Conservation (phyloP, 2,329 filamentous ascomycete species). For the Ceratocystis colombiana region DNA sequence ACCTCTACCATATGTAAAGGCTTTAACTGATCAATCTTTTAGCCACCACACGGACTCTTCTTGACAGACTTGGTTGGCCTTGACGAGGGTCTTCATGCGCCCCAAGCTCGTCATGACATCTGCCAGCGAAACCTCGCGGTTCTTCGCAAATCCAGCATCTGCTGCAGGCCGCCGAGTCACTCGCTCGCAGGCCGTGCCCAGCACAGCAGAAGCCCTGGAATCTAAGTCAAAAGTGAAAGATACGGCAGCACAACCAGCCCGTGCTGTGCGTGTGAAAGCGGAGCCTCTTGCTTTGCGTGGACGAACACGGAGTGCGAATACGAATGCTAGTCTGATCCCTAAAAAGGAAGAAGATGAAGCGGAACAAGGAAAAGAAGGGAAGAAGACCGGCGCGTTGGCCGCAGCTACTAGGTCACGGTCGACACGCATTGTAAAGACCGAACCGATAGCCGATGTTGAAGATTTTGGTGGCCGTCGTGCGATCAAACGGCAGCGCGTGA, state of each 20-base stretch:
- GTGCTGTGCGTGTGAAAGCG: not conserved
- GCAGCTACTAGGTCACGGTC: too few relatives aligned
- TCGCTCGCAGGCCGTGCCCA: conserved; percentile 27
- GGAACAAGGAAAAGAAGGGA: not conserved
- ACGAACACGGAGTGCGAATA: not conserved
- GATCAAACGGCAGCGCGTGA: conserved; percentile 42
- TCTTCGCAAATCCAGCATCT: conserved; percentile 19
- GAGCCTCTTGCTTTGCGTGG: not conserved
- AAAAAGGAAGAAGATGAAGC: conserved; percentile 5
- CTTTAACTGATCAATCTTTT: too few relatives aligned
- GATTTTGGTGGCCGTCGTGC: conserved; percentile 37
- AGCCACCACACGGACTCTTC: too few relatives aligned
- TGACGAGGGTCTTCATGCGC: not conserved
- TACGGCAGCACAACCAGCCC: not conserved
- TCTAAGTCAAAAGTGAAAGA: not conserved
- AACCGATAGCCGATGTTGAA: conserved; percentile 45
- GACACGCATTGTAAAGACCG: not conserved
- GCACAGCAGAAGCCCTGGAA: not conserved
- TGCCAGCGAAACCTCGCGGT: conserved; percentile 23
- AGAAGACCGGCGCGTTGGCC: too few relatives aligned
- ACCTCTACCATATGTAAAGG: too few relatives aligned
- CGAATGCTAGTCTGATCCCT: not conserved
- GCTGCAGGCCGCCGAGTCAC: conserved; percentile 21
- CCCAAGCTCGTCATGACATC: conserved; percentile 15
- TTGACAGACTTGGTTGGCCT: too few relatives aligned